Percentiles rank a stretch among this genome's conserved stretches.
Conservation (phyloP, 495 filamentous ascomycete genomes). For the Penicillium simplicissimum region DNA sequence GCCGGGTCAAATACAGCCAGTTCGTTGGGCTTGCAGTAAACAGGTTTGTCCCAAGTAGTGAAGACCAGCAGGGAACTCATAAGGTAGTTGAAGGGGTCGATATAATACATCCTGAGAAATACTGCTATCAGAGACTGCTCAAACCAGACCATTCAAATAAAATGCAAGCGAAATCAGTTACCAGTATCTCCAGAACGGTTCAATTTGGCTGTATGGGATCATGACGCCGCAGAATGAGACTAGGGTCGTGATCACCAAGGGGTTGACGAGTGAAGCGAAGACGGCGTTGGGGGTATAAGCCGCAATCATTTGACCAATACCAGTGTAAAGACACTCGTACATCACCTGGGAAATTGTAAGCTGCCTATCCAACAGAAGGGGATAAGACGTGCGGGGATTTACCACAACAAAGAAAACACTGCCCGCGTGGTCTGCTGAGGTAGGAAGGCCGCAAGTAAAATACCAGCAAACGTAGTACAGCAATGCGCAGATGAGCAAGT, state of each 20-base stretch:
- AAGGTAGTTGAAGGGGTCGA: constrained; percentile 69
- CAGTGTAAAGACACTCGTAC: not conserved
- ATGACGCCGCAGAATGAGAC: not conserved
- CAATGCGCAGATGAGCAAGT: constrained; percentile 44
- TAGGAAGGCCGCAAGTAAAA: constrained; percentile 16
- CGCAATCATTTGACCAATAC: not conserved
- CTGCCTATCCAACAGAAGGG: too few species aligned
- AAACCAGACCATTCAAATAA: too few species aligned
- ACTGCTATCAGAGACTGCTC: too few species aligned
- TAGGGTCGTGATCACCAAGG: not conserved
- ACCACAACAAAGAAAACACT: not conserved
- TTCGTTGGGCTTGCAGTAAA: constrained; percentile 58
- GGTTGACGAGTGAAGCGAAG: not conserved
- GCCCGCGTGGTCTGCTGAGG: not conserved
- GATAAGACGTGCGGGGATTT: too few species aligned
- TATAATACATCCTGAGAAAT: constrained; percentile 49
- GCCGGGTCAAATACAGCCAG: constrained; percentile 54
- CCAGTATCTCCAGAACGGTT: constrained; percentile 68
- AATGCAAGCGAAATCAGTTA: constrained; percentile 14
- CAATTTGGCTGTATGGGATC: constrained; percentile 40
- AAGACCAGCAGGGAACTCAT: constrained; percentile 59
- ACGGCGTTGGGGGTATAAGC: not conserved
- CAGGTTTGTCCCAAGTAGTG: constrained; percentile 53
- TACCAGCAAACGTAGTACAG: constrained; percentile 53
- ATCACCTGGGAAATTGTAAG: not conserved